A percentile compares a stretch with the other conserved stretches of the same genome.
Conservation (phyloP, 2,329 filamentous ascomycete genomes). For the Penicillium sp. region DNA sequence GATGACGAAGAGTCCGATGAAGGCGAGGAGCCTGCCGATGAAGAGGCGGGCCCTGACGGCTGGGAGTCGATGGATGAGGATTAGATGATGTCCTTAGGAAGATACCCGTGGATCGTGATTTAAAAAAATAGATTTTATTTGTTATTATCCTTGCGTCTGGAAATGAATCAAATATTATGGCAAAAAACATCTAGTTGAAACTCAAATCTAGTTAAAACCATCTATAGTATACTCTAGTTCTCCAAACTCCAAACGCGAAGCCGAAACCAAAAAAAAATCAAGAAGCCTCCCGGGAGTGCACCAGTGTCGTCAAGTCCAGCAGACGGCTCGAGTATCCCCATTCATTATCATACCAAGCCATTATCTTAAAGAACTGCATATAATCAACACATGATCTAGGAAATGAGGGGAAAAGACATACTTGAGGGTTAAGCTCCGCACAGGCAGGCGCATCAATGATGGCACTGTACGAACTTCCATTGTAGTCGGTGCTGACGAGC, state of each 20-base stretch:
- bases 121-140: conserved; percentile 22
- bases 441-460: conserved; percentile 94
- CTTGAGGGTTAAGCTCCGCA: conserved; percentile 68
- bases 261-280: neutral
- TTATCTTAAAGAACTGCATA: conserved; percentile 88
- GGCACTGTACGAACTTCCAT: conserved; percentile 78
- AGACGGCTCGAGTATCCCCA: conserved; percentile 92
- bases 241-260: conserved; percentile 1
- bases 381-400: neutral
- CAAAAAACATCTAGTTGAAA: neutral
- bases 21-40: conserved; percentile 49
- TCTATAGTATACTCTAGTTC: neutral
- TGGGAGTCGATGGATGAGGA: conserved; percentile 56
- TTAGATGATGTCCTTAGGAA: conserved; percentile 19
- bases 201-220: neutral
- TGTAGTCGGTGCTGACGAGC: conserved; percentile 79
- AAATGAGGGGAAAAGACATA: neutral
- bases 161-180: neutral
- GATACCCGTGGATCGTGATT: conserved; percentile 22
- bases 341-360: conserved; percentile 94
- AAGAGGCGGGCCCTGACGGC: conserved; percentile 46
- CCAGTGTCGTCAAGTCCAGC: conserved; percentile 55
- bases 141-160: neutral
- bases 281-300: conserved; percentile 17
- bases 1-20: conserved; percentile 64